Base-by-base conservation (phyloP, 139 green algal genomes). In the Tetradesmus obliquus region DNA sequence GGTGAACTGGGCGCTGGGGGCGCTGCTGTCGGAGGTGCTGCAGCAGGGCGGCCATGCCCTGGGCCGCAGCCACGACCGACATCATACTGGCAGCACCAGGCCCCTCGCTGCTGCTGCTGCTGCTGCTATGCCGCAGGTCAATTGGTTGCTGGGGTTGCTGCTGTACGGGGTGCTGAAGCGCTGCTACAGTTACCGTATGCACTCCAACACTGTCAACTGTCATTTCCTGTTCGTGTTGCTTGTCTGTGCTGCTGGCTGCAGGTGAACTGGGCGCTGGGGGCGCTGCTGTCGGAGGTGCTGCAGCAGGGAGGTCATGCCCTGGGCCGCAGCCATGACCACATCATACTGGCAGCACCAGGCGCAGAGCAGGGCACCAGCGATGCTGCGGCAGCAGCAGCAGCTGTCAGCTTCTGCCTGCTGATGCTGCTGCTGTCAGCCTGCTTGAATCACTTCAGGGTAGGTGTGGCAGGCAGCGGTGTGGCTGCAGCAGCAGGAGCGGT, bases 241-340 rank as follows among this genome's bases (percentile, higher is more conserved):
- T 12, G 6, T 1, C 22, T 45, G 22, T 80, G 22, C 5, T 45
- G 22, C 60, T 19, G 0, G 5, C 24, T 82, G n/a, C 1, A 54
- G n/a, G 74, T 45, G 8, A 88, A 88, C n/a, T 88, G 83, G 83
- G 57, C 83, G 9, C 57, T 88, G 22, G 83, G 83, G 8, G 83
- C 83, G 1, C 58, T 88, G 10, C 51, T 88, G 24, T 60, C 72
- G 10, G 83, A 79, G 9, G 55, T 88, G 7, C 24, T 88, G 58
- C 57, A 88, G 58, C 55, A 82, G 53, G 74, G 24, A 3, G 74
- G n/a, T 1, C 22, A 87, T 12, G 82, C 82, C 5, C 22, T 87
- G 3, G 60, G 82, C 12, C 60, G 19, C 60, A 22, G 17, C 12
- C 82, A 87, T 20, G 54, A 87, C 20, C 82, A 87, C n/a, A 57